Base-by-base conservation (phyloP, 495 filamentous ascomycete genomes). In the Zalerion maritima region DNA sequence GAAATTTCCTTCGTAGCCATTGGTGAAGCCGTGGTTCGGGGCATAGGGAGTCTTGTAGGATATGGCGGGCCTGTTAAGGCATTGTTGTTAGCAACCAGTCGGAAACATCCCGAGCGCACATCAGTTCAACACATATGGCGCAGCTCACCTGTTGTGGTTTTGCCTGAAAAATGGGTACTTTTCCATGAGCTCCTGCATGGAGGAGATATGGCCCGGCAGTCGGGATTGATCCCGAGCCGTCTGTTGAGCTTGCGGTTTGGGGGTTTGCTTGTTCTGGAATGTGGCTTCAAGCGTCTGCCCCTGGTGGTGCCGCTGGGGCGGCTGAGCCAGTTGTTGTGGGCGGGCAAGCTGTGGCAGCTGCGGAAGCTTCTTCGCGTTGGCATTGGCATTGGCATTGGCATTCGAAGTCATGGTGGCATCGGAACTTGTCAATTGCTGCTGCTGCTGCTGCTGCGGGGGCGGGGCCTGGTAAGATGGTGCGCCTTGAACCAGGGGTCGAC, bases 161-260 rank as follows among this genome's bases (percentile, higher is more conserved):
- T 62, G 49, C 32, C 62, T 57, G 42, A 71, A 63, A 36, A 67
- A 71, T 9, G 47, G 42, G 40, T 69, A 71, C 42, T 60, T 64
- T 31, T 60, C 37, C 3, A 28, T 20, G 15, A 21, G 13, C 27
- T 35, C 40, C 12, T 38, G 36, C 13, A 21, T 18, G 7, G 26
- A 34, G 32, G 21, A 14, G 9, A 34, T 30, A 14, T 21, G 26
- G 18, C 12, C n/a, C 12, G 26, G 30, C 6, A 25, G 36, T 19
- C 28, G 34, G 15, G 2, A 4, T 14, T 14, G 14, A 16, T 24
- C 6, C 18, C 24, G 13, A 7, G 30, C n/a, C 14, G 20, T 32
- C 18, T 32, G 19, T 17, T 24, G 11, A 7, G n/a, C 9, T 31
- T 38, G 35, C 21, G 34, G 39, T 22, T 17, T 7, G 7, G 7